phyloP scores from a whole-genome alignment of 1,139 yeast species.

The Meyerozyma athensensis region DNA sequence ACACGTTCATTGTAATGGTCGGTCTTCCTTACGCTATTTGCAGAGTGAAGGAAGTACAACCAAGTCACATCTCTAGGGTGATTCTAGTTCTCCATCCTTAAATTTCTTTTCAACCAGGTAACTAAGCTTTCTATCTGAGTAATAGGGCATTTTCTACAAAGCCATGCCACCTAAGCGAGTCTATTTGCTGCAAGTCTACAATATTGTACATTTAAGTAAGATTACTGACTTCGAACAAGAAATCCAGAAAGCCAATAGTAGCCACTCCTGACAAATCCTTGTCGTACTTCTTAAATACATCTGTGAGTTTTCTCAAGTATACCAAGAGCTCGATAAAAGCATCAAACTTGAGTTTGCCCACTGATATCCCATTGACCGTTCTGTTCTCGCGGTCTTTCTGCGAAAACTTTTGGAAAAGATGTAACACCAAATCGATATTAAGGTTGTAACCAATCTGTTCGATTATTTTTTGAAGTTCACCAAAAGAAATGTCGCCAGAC shows the following conservation, averaged over 20 bases:
- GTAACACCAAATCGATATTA: conserved; percentile 57
- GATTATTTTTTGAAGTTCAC: conserved; percentile 64
- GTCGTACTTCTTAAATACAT: conserved; percentile 74
- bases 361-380: conserved; percentile 20
- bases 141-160: too few relatives aligned
- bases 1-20: too few relatives aligned
- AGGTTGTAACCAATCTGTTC: conserved; percentile 67
- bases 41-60: too few relatives aligned
- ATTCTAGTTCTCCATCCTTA: too few relatives aligned
- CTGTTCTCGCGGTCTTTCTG: conserved; percentile 29
- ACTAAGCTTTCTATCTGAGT: too few relatives aligned
- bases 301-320: conserved; percentile 72
- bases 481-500: conserved; percentile 60
- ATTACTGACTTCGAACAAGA: conserved; percentile 58
- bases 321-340: conserved; percentile 77
- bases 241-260: conserved; percentile 72
- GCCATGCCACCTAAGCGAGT: too few relatives aligned
- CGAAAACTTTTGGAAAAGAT: conserved; percentile 58
- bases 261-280: conserved; percentile 73
- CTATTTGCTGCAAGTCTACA: too few relatives aligned
- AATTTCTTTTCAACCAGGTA: too few relatives aligned
- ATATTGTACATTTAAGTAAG: conserved; percentile 16
- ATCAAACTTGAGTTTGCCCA: conserved; percentile 71
- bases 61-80: too few relatives aligned
- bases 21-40: too few relatives aligned